Base-by-base conservation (phyloP, 192 early-diverging fungal species). In the Coemansia sp. region DNA sequence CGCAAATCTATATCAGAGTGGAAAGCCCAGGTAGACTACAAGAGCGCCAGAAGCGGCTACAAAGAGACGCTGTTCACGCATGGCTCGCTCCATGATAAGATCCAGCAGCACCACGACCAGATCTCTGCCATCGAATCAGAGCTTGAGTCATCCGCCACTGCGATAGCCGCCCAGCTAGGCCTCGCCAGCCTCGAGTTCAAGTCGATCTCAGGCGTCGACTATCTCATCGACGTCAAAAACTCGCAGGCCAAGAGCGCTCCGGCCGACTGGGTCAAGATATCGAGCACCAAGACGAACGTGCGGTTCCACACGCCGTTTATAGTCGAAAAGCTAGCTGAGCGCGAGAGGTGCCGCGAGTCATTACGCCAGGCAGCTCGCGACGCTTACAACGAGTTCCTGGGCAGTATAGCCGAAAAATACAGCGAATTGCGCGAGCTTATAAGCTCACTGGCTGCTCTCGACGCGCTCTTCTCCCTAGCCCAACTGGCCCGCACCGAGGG, bases 401-500 rank as follows among this genome's bases (percentile, higher is more conserved):
- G 75, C 5, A 58, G 58, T 0, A 71, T 95, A 3, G 79, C 85
- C 13, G 74, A 74, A 10, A 69, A 94, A 21, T 88, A 92, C 60
- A 64, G 65, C 0, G 74, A 82, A 60, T 82, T 99, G 62, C 86
- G 90, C 1, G 50, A 74, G 18, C 81, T 94, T 62, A 67, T 91
- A 13, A 63, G 71, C 28, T 86, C 93, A 38, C 82, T 86, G 28
- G 87, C 90, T 45, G 84, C 78, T 11, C 64, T 84, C 31, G 72
- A 94, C 34, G 88, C 79, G 83, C 87, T 94, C 79, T 6, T 82
- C 72, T 45, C 89, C 80, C 48, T 75, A 89, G 57, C 78, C 62
- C 7, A 92, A 82, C 83, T 92, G 88, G 72, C 91, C 88, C 71
- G 76, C 91, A 55, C 92, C 90, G 93, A 94, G 63, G 97, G 97